Evolutionary conservation across 257 asterid species (phyloP), one percentile per base, ranked within the genome.

Genomic region (Penstemon newberryi): DNA sequence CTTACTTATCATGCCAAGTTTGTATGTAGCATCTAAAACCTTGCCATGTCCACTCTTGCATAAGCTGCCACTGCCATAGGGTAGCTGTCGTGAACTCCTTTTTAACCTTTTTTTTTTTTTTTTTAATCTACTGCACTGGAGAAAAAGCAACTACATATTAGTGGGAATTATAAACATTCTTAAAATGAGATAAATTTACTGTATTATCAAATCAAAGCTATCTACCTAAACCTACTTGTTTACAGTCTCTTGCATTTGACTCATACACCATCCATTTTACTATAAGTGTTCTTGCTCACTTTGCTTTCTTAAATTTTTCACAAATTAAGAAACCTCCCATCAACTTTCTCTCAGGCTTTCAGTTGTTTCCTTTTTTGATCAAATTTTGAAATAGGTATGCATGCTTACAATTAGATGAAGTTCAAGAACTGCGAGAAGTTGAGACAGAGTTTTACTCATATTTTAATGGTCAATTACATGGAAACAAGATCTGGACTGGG

Each of bases 401-500:
- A 11, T 59, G 80, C 87, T 75, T 88, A 71, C 79, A 82, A 39
- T 75, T 83, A 36, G 84, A 83, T 66, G 92, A 84, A 82, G 82
- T 88, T 81, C 85, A 77, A 54, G 90, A 92, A 56, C 75, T 88
- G 69, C 84, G 80, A 74, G 92, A 88, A 80, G 78, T 80, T 65
- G 86, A 83, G 56, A 77, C 87, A 50, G 90, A 88, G 43, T 81
- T 88, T 70, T 81, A 81, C 75, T 90, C 97, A 38, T 90, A 73
- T 83, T 90, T 88, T 73, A 76, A 88, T 62, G 92, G 90, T 67
- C 89, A 86, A 67, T 66, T 84, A 79, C 92, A 79, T 68, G 83
- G 61, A 55, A 90, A 90, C 87, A 88, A 75, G 75, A 82, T 88
- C 66, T 90, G 94, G 97, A 90, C 89, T 69, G 97, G 97, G 97